phyloP scores from a whole-genome alignment of 2,329 filamentous ascomycete species.

The Clarireedia sp. region DNA sequence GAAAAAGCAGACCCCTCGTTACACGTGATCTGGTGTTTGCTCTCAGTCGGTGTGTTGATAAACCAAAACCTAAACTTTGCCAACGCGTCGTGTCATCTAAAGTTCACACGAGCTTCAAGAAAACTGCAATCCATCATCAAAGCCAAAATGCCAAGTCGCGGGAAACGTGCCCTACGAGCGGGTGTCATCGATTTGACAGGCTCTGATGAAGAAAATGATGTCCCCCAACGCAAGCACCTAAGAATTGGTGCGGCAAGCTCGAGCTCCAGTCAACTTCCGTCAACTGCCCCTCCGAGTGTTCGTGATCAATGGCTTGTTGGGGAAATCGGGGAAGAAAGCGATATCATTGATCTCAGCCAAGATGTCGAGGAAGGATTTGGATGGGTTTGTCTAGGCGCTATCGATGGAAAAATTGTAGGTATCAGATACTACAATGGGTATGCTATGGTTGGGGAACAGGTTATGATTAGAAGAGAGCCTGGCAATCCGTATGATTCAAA shows the following conservation, averaged over 20 bases:
- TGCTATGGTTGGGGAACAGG: constrained; percentile 54
- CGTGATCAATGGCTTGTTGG: constrained; percentile 17
- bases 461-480: constrained; percentile 58
- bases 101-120: background rate
- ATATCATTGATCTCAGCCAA: constrained; percentile 26
- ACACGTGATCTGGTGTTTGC: no score
- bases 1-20: no score
- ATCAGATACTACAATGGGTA: constrained; percentile 53
- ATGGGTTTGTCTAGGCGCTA: constrained; percentile 24
- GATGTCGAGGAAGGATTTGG: constrained; percentile 26
- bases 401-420: constrained; percentile 42
- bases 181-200: constrained; percentile 37
- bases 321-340: constrained; percentile 17
- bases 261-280: constrained; percentile 14
- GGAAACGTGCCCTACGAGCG: constrained; percentile 31
- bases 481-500: constrained; percentile 64
- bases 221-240: constrained; percentile 22
- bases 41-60: background rate
- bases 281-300: constrained; percentile 17
- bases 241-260: constrained; percentile 10
- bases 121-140: background rate
- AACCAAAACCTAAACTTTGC: background rate
- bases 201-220: constrained; percentile 27
- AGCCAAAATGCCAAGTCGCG: constrained; percentile 12
- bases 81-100: background rate